These are phyloP conservation scores for Penicillium samsonianum DNA, from an alignment of 495 filamentous ascomycete species.

Conservation along the genomic window DNA sequence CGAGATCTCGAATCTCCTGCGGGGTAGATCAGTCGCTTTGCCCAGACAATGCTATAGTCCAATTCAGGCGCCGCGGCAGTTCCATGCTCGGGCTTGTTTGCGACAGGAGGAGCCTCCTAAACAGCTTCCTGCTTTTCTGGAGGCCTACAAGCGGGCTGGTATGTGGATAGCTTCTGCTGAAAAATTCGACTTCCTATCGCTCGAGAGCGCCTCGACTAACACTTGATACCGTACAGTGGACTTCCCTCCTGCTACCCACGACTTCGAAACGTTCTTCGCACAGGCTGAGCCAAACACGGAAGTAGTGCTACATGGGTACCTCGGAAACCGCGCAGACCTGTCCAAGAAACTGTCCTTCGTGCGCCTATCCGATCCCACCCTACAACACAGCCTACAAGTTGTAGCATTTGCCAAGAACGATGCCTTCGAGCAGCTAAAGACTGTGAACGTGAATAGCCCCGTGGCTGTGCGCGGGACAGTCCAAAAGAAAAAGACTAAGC, in stretches of 20 bases:
- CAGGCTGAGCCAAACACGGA: slow-evolving; percentile 44
- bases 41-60: slow-evolving; percentile 17
- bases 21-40: slow-evolving; percentile 17
- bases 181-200: no score
- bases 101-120: slow-evolving; percentile 24
- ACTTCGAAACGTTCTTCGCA: slow-evolving; percentile 47
- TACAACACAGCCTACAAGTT: slow-evolving; percentile 53
- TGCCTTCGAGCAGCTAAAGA: slow-evolving; percentile 49
- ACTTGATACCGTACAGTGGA: slow-evolving; percentile 40
- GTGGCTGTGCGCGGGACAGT: slow-evolving; percentile 54
- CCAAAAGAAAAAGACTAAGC: slow-evolving; percentile 44
- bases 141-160: slow-evolving; percentile 54
- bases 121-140: slow-evolving; percentile 34
- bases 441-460: slow-evolving; percentile 51
- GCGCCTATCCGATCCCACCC: slow-evolving; percentile 54
- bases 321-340: slow-evolving; percentile 62
- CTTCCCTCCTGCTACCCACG: slow-evolving; percentile 53
- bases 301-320: slow-evolving; percentile 71
- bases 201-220: slow-evolving; percentile 13
- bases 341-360: slow-evolving; percentile 69
- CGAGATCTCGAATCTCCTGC: slow-evolving; percentile 44
- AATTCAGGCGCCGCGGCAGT: slow-evolving; percentile 21
- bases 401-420: slow-evolving; percentile 49
- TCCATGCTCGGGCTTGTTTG: slow-evolving; percentile 30
- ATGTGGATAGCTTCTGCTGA: slow-evolving; percentile 15